Conservation (phyloP, 371 early-diverging fungal genomes). For the Blakeslea trispora region DNA sequence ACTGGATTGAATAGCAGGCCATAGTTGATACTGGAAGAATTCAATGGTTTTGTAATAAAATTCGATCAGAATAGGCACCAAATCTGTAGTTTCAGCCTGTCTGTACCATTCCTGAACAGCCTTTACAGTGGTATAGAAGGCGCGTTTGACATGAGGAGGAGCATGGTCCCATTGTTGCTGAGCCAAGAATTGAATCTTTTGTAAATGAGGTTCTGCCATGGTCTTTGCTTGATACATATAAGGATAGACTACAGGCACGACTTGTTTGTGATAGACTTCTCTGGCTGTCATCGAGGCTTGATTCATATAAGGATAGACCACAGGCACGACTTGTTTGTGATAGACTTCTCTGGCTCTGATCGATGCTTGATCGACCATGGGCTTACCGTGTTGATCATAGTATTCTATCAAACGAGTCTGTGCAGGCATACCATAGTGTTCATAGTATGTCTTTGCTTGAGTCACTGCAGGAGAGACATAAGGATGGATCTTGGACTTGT, state of each 20-base stretch:
- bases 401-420: not conserved
- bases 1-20: conserved; percentile 5
- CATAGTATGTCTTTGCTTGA: conserved; percentile 1
- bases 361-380: not conserved
- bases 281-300: not conserved
- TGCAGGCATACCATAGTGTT: conserved; percentile 10
- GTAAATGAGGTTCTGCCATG: not conserved
- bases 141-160: conserved; percentile 3
- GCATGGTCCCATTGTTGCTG: conserved; percentile 1
- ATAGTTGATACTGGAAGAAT: conserved; percentile 2
- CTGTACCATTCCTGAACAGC: not conserved
- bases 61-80: not conserved
- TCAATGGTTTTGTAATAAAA: not conserved
- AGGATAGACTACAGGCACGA: not conserved
- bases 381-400: conserved; percentile 9
- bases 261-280: not conserved
- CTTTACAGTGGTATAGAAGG: not conserved
- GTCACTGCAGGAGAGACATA: not conserved
- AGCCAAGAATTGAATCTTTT: not conserved
- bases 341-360: not conserved
- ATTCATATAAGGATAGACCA: not conserved
- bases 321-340: not conserved
- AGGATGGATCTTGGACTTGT: conserved; percentile 6
- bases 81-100: conserved; percentile 13
- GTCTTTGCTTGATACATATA: conserved; percentile 3